Evolutionary conservation across 2,329 filamentous ascomycete genomes (phyloP).

Genomic region (Fusarium cicatricum): DNA sequence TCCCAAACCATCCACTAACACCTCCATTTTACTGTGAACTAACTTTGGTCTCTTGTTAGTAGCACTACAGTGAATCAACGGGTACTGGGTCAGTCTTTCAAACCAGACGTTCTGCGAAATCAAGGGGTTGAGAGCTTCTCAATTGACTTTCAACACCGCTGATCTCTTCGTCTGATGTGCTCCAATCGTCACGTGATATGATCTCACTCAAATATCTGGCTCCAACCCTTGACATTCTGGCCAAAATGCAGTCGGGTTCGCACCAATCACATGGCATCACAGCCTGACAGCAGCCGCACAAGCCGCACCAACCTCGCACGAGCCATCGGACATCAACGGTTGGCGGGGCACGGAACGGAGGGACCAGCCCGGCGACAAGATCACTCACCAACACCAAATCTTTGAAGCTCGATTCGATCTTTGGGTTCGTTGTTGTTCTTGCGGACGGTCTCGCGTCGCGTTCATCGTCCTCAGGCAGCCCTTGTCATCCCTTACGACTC

Average conservation of each 20-base stretch:
- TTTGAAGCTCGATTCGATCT: conserved; percentile 28
- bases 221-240: neutral
- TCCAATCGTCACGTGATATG: conserved; percentile 17
- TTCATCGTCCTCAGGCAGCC: conserved; percentile 5
- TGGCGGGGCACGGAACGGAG: conserved; percentile 30
- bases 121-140: no score
- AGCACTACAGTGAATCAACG: neutral
- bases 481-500: conserved; percentile 2
- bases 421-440: conserved; percentile 19
- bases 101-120: neutral
- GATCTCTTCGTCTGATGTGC: no score
- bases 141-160: neutral
- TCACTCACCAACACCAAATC: conserved; percentile 21
- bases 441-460: conserved; percentile 4
- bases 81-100: neutral
- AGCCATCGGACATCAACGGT: conserved; percentile 21
- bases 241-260: conserved; percentile 9
- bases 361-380: conserved; percentile 29
- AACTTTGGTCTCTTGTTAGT: no score
- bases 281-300: conserved; percentile 30
- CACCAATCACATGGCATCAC: conserved; percentile 32
- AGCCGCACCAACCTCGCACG: conserved; percentile 27
- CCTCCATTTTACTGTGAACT: no score
- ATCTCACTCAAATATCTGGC: neutral
- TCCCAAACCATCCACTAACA: neutral